Evolutionary conservation across 2,329 filamentous ascomycete species (phyloP).

Genomic region (Neofusicoccum kwambonambiense): DNA sequence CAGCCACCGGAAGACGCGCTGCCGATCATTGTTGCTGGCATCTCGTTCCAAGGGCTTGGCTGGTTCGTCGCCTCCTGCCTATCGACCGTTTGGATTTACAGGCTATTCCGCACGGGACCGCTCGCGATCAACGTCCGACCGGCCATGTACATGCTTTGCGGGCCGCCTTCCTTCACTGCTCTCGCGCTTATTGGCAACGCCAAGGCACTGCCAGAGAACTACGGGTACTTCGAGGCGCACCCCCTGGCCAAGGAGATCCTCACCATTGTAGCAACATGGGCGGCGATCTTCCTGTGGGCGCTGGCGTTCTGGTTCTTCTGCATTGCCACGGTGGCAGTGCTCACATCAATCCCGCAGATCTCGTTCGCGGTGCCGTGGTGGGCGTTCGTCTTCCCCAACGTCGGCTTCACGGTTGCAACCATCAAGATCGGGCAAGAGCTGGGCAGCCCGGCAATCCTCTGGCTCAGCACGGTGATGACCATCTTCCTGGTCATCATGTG

Average conservation of each 20-base stretch:
- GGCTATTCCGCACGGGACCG: conserved; percentile 67
- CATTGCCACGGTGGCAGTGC: conserved; percentile 37
- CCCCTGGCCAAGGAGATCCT: conserved; percentile 32
- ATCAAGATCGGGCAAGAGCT: conserved; percentile 40
- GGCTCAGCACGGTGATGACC: conserved; percentile 49
- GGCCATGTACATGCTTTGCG: conserved; percentile 74
- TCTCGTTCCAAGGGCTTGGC: conserved; percentile 69
- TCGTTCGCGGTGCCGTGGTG: conserved; percentile 64
- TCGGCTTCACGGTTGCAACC: conserved; percentile 44
- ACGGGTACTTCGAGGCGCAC: conserved; percentile 29
- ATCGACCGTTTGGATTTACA: conserved; percentile 70
- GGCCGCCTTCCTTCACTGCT: conserved; percentile 69
- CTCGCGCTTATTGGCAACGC: conserved; percentile 70
- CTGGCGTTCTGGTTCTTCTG: conserved; percentile 58
- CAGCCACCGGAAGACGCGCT: conserved; percentile 59
- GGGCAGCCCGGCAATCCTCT: conserved; percentile 35
- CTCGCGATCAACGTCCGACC: conserved; percentile 64
- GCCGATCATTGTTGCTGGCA: conserved; percentile 64
- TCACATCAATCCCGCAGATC: conserved; percentile 33
- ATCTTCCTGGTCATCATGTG: conserved; percentile 54
- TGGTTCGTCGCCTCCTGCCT: conserved; percentile 68
- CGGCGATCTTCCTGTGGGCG: conserved; percentile 63
- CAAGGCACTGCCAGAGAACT: conserved; percentile 51
- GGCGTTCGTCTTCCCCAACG: conserved; percentile 53
- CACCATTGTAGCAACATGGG: conserved; percentile 47